phyloP scores from a whole-genome alignment of 345 rosid genomes.

The Aegle marmelos region DNA sequence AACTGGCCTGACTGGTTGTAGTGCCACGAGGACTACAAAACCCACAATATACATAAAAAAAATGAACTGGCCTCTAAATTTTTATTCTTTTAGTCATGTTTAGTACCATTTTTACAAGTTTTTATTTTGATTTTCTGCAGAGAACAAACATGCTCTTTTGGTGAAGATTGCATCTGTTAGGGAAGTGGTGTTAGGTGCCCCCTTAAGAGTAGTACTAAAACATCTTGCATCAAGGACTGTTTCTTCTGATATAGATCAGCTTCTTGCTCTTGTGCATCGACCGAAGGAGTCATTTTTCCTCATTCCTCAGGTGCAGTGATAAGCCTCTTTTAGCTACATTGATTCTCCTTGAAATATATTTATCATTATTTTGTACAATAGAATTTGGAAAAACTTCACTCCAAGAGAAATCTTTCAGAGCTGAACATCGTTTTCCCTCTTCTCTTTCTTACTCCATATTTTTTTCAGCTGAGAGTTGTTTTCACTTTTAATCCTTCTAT shows the following conservation, averaged over 20 bases:
- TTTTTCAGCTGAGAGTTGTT: background rate
- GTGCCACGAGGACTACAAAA: background rate
- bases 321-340: background rate
- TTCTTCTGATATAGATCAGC: constrained; percentile 49
- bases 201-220: constrained; percentile 64
- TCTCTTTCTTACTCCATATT: background rate
- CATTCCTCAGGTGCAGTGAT: constrained; percentile 59
- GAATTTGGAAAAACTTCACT: background rate
- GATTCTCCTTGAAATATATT: background rate
- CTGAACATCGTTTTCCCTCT: background rate
- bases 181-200: constrained; percentile 91
- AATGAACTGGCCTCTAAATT: background rate
- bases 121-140: constrained; percentile 37
- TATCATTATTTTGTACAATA: background rate
- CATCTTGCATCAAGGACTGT: constrained; percentile 72
- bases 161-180: constrained; percentile 85
- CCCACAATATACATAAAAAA: background rate
- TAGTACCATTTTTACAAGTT: constrained; percentile 7
- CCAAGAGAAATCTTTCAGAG: background rate
- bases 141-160: constrained; percentile 48
- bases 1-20: background rate
- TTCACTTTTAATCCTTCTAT: background rate
- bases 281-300: constrained; percentile 92
- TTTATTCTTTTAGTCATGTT: background rate
- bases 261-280: constrained; percentile 87